Evolutionary conservation across 1,284 basidiomycete species (phyloP), one percentile per base, ranked within the genome.

Genomic region (Pseudozyma flocculosa): DNA sequence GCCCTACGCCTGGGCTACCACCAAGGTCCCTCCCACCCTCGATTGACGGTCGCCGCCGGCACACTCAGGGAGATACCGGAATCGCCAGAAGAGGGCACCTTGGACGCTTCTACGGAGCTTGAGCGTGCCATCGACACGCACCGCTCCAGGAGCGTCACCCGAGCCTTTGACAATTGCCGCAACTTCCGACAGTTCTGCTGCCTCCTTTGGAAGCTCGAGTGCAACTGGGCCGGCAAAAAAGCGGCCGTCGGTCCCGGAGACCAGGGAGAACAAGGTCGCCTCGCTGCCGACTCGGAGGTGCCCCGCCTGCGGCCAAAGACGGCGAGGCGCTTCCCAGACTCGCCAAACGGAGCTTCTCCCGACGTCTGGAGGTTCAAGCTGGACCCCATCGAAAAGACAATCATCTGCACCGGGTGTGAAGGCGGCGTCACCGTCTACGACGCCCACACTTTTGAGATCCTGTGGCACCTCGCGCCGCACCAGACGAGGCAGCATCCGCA

Each of bases 351-450:
- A 9, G 4, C 3, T 4, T 45, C 43, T 2, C 37, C 54, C 17
- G 50, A 55, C 10, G 61, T 60, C 8, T 74, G 72, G 72, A 54
- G 72, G 10, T 65, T 70, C 48, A 68, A 71, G 58, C 46, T 74
- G 13, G 72, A 72, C 24, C 70, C 68, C 0, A 52, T 53, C n/a
- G 72, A 68, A 23, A 42, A 46, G 4, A 68, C 65, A 24, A 37
- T 69, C 43, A 64, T 74, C 30, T 42, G 51, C 29, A 67, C 70
- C 4, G 50, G 57, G 4, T 43, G 18, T 15, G 21, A 57, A 15
- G 53, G 52, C 24, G 41, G 3, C 7, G 32, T 64, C 19, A 42
- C 54, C 22, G 44, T 55, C 14, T 11, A 52, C 19, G 56, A 70
- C 40, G 52, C 52, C 15, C 22, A 40, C 23, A 60, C 54, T 13